phyloP scores from a whole-genome alignment of 768 basidiomycete genomes.

The Leccinum disarticulatum region DNA sequence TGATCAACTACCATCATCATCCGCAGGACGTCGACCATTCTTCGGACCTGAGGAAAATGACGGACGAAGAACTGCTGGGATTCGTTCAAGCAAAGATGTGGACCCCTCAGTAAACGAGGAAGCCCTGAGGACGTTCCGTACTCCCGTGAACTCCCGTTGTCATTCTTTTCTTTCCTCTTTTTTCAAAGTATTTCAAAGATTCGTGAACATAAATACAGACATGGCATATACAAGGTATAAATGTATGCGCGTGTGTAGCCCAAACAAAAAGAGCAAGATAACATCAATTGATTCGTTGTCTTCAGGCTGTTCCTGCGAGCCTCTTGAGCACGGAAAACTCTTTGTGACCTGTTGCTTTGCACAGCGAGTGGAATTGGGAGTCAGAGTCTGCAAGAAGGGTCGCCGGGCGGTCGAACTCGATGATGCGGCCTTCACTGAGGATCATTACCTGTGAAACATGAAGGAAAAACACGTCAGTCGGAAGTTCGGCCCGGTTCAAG shows the following conservation, averaged over 20 bases:
- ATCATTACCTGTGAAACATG: conserved; percentile 58
- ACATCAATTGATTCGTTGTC: not conserved
- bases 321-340: conserved; percentile 70
- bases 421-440: conserved; percentile 74
- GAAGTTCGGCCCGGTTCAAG: not conserved
- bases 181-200: not conserved
- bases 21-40: conserved; percentile 55
- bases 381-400: conserved; percentile 52
- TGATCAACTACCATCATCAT: too few relatives aligned
- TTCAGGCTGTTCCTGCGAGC: conserved; percentile 49
- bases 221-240: conserved; percentile 11
- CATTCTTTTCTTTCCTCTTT: not conserved
- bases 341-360: conserved; percentile 70
- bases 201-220: not conserved
- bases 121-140: not conserved
- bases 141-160: not conserved
- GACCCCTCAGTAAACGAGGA: conserved; percentile 45
- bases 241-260: not conserved
- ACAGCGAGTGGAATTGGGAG: conserved; percentile 66
- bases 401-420: conserved; percentile 71
- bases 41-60: conserved; percentile 51
- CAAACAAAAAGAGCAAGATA: not conserved
- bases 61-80: conserved; percentile 51
- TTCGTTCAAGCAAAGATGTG: conserved; percentile 72
- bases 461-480: conserved; percentile 1